These are phyloP conservation scores for Trichoderma erinaceum DNA, from an alignment of 495 filamentous ascomycete genomes.

Conservation along the genomic window DNA sequence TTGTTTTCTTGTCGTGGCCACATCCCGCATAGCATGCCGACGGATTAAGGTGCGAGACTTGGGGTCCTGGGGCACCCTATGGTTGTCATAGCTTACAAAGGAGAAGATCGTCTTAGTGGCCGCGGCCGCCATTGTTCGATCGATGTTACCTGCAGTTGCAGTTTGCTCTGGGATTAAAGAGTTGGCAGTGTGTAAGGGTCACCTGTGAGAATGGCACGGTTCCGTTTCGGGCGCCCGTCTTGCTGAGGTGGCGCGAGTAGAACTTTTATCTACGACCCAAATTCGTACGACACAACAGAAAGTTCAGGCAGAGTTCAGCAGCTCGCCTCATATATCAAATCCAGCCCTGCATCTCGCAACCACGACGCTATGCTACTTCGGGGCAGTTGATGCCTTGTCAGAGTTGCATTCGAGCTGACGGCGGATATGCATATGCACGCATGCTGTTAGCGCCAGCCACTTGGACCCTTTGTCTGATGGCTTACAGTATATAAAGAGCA, in stretches of 20 bases:
- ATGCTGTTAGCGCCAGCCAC: too few relatives aligned
- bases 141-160: background rate
- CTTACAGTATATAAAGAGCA: too few relatives aligned
- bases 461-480: too few relatives aligned
- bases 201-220: background rate
- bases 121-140: background rate
- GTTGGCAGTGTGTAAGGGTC: background rate
- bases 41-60: slow-evolving; percentile 25
- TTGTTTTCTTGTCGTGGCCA: slow-evolving; percentile 23
- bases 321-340: too few relatives aligned
- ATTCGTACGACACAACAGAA: too few relatives aligned
- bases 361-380: background rate
- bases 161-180: background rate
- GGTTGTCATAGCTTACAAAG: slow-evolving; percentile 14
- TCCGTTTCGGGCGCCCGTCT: background rate
- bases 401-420: too few relatives aligned
- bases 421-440: too few relatives aligned
- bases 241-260: too few relatives aligned
- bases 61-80: slow-evolving; percentile 20
- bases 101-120: background rate
- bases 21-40: slow-evolving; percentile 32
- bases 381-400: slow-evolving; percentile 1
- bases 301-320: too few relatives aligned
- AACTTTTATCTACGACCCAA: too few relatives aligned
- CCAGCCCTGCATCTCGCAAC: background rate